Evolutionary conservation across 1,284 basidiomycete genomes (phyloP).

Genomic region (Fistulinella cinereoalba): DNA sequence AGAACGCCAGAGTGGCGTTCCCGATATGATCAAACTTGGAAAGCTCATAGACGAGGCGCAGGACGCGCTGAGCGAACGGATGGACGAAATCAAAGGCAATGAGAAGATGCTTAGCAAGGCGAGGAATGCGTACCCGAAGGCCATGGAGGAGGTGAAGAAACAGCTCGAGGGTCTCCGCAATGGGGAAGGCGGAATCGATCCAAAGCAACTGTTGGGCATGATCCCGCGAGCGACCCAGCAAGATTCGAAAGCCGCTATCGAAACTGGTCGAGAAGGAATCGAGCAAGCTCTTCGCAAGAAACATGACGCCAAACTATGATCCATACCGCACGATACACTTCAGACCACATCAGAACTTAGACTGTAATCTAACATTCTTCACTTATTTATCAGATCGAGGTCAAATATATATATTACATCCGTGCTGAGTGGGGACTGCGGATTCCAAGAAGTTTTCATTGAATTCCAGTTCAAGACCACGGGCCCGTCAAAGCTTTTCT

Average conservation of each 20-base stretch:
- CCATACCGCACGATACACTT: constrained; percentile 3
- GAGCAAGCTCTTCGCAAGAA: constrained; percentile 12
- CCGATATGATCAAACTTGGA: constrained; percentile 9
- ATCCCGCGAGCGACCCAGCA: constrained; percentile 9
- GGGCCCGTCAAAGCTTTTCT: constrained; percentile 48
- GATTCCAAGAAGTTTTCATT: no score
- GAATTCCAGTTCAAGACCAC: constrained; percentile 35
- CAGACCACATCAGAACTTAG: neutral
- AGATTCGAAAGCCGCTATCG: constrained; percentile 1
- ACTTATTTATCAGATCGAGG: no score
- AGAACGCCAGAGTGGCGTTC: neutral
- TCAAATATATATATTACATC: no score
- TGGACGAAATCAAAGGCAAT: constrained; percentile 15
- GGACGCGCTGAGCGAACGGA: constrained; percentile 15
- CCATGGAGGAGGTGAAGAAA: constrained; percentile 11
- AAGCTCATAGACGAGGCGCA: constrained; percentile 18
- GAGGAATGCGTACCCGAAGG: constrained; percentile 16
- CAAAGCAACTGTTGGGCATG: constrained; percentile 2
- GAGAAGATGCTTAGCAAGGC: constrained; percentile 20
- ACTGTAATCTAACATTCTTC: no score
- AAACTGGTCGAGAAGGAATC: constrained; percentile 7
- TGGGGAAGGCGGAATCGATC: constrained; percentile 8
- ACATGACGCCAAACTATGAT: constrained; percentile 22
- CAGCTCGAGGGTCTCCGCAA: constrained; percentile 6
- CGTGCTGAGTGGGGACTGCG: no score